Evolutionary conservation across 1,139 yeast genomes (phyloP).

Genomic region (Diutina ranongensis): DNA sequence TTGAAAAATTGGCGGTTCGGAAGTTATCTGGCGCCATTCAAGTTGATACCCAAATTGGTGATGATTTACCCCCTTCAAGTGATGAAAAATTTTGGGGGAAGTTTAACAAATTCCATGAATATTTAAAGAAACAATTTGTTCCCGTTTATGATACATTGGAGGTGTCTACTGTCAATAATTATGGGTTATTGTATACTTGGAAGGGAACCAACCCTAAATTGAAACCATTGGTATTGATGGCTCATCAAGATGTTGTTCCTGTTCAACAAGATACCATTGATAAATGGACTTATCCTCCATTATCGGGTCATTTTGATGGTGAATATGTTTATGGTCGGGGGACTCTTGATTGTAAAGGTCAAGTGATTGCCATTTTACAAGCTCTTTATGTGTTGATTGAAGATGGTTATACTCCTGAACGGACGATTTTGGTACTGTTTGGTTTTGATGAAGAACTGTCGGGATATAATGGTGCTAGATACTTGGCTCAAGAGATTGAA

Average conservation of each 20-base stretch:
- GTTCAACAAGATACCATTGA: conserved; percentile 2
- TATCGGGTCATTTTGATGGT: conserved; percentile 9
- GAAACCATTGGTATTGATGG: conserved; percentile 3
- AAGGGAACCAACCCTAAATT: neutral
- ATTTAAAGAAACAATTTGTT: conserved; percentile 10
- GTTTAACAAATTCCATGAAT: conserved; percentile 10
- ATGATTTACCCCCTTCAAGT: neutral
- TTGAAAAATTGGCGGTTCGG: conserved; percentile 3
- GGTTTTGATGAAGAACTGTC: conserved; percentile 12
- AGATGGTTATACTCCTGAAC: conserved; percentile 8
- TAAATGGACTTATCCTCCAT: conserved; percentile 1
- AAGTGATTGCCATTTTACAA: conserved; percentile 10
- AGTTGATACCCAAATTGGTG: conserved; percentile 2
- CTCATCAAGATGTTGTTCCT: conserved; percentile 1
- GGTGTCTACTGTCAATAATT: conserved; percentile 7
- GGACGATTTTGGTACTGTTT: conserved; percentile 10
- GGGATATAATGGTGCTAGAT: conserved; percentile 9
- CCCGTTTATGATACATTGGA: conserved; percentile 9
- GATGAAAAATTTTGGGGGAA: conserved; percentile 35
- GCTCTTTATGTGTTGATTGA: conserved; percentile 9
- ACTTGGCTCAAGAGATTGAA: conserved; percentile 8
- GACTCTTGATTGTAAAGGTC: conserved; percentile 11
- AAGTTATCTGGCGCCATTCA: conserved; percentile 3
- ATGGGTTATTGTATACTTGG: conserved; percentile 5
- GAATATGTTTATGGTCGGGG: conserved; percentile 11